Evolutionary conservation across 129 eudicot species (phyloP).

Genomic region (Flaveria sonorensis): DNA sequence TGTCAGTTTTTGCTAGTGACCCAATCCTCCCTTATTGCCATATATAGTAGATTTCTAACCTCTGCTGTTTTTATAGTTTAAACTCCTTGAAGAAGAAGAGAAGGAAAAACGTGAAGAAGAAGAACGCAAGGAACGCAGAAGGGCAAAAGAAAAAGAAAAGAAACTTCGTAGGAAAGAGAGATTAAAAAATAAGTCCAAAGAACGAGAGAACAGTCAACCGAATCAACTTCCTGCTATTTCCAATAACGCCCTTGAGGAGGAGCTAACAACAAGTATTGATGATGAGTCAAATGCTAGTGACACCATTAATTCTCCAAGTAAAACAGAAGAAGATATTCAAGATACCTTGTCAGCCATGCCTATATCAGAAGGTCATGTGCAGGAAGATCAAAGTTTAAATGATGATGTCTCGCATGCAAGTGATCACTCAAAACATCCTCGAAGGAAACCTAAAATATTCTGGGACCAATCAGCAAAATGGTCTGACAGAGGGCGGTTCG

Average conservation of each 20-base stretch:
- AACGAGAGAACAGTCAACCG: conserved; percentile 51
- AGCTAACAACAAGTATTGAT: conserved; percentile 40
- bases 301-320: conserved; percentile 44
- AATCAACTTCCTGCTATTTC: conserved; percentile 33
- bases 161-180: conserved; percentile 93
- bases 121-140: conserved; percentile 83
- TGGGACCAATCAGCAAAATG: conserved; percentile 51
- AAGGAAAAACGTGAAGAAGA: conserved; percentile 95
- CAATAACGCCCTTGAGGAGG: conserved; percentile 38
- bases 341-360: conserved; percentile 43
- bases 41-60: conserved; percentile 3
- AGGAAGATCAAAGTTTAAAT: conserved; percentile 42
- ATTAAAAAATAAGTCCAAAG: conserved; percentile 69
- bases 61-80: conserved; percentile 47
- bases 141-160: conserved; percentile 84
- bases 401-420: conserved; percentile 43
- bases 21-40: background rate
- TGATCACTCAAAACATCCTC: conserved; percentile 51
- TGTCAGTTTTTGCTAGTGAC: background rate
- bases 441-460: conserved; percentile 49
- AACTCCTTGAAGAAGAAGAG: conserved; percentile 98
- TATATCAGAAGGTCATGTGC: conserved; percentile 48
- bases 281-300: conserved; percentile 40
- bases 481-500: conserved; percentile 56
- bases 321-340: conserved; percentile 62